Conservation (phyloP, 441 rosid genomes). For the Macaranga tanarius region DNA sequence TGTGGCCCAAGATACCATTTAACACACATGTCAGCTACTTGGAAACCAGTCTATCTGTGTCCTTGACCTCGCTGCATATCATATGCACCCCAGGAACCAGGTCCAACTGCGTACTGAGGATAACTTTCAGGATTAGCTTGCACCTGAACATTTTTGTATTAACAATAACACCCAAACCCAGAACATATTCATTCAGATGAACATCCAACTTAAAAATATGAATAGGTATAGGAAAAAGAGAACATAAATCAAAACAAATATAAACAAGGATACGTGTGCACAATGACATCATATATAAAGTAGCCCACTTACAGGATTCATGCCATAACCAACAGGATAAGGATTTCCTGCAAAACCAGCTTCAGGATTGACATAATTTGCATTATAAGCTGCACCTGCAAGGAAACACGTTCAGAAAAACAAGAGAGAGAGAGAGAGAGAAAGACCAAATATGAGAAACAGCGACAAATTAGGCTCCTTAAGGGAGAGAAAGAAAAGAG, state of each 20-base stretch:
- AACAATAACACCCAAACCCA: not conserved
- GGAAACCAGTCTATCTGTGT: slow-evolving; percentile 48
- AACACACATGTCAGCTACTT: slow-evolving; percentile 29
- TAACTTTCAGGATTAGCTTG: slow-evolving; percentile 66
- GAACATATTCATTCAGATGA: not conserved
- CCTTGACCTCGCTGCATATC: slow-evolving; percentile 74
- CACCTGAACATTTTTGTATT: slow-evolving; percentile 35
- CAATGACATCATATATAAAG: not conserved
- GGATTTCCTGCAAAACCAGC: slow-evolving; percentile 62
- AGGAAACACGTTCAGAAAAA: slow-evolving; percentile 13
- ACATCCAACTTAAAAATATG: not conserved
- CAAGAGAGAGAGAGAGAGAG: not conserved
- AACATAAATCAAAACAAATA: not conserved
- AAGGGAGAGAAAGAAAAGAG: not conserved
- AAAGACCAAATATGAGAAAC: not conserved
- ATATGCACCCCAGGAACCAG: slow-evolving; percentile 63
- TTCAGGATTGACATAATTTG: slow-evolving; percentile 63
- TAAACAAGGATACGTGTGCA: not conserved
- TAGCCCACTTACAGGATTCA: slow-evolving; percentile 70
- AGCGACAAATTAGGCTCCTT: not conserved
- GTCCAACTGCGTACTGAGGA: slow-evolving; percentile 71
- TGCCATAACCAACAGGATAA: slow-evolving; percentile 65
- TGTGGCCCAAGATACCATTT: slow-evolving; percentile 45
- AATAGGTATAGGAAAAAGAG: not conserved
- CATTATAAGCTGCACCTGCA: slow-evolving; percentile 57